Base-by-base conservation (phyloP, 225 moss, liverwort and hornwort species). In the Physcomitrium patens region DNA sequence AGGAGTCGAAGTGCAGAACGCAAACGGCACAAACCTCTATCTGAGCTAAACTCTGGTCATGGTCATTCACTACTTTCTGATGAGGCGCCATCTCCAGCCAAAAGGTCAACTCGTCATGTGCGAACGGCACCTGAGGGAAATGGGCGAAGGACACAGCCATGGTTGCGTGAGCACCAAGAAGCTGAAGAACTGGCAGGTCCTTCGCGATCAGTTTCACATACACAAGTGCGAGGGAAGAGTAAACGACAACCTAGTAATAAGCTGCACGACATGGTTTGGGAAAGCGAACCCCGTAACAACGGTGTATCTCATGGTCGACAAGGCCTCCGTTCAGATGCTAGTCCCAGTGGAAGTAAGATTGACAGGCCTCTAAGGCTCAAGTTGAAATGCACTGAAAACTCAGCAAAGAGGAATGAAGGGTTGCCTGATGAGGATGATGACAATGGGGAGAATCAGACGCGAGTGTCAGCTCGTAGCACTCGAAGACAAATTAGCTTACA, bases 11-110 rank as follows among this genome's bases (percentile, higher is more conserved):
- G 69, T 45, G 62, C 82, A 31, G 83, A 88, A 77, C 87, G 74
- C 67, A 89, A 83, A 56, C 81, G 85, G 41, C 89, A 86, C 78
- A 94, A 81, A 80, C 84, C 89, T 61, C 74, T 91, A 14, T 92
- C 86, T 50, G 91, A 94, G 73, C 68, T 92, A 43, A 84, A 82
- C 76, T 90, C 88, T 43, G 88, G 71, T 46, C 88, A 77, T 20
- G 72, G 75, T 41, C 83, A 86, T 42, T 77, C 77, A 28, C 57
- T 79, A 37, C 81, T 79, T 52, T 79, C 75, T 20, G 83, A 80
- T 64, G 78, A 69, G 69, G 70, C 76, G 19, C 60, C 28, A 50
- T 76, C 62, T 26, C 77, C 85, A 57, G 80, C 57, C 6, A 87
- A 78, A 68, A 82, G 86, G 44, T 75, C 89, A 49, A 60, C 78